phyloP scores from a whole-genome alignment of 495 filamentous ascomycete species.

The Xylaria longipes region DNA sequence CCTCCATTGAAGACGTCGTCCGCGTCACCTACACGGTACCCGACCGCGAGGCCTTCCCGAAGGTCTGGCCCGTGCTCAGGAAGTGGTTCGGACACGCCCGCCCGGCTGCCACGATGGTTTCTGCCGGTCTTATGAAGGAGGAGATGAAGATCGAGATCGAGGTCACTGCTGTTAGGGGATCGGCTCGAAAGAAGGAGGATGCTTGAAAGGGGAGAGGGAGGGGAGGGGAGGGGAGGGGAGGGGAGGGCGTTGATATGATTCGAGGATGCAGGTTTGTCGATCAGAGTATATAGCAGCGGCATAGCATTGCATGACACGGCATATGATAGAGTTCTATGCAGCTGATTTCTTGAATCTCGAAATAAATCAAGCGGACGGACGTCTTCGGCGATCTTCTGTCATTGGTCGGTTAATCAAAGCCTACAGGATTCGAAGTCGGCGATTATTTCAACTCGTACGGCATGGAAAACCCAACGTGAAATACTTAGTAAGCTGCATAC shows the following conservation, averaged over 20 bases:
- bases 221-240: not conserved
- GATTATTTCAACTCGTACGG: not conserved
- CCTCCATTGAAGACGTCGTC: constrained; percentile 43
- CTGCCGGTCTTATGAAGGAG: constrained; percentile 48
- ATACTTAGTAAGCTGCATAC: not conserved
- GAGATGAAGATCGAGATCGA: constrained; percentile 52
- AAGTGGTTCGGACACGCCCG: constrained; percentile 45
- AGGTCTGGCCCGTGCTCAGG: constrained; percentile 43
- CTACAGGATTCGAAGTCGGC: constrained; percentile 1
- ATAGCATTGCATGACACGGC: constrained; percentile 10
- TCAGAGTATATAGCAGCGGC: not conserved
- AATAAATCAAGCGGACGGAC: not conserved
- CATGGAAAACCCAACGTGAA: not conserved
- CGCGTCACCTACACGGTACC: constrained; percentile 49
- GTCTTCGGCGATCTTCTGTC: not conserved
- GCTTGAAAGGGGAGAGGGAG: not conserved
- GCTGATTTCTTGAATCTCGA: not conserved
- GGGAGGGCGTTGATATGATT: not conserved
- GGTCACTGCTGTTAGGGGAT: constrained; percentile 42
- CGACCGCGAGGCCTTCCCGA: constrained; percentile 41
- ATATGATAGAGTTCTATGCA: too few relatives aligned
- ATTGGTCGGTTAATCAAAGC: not conserved
- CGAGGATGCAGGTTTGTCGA: not conserved
- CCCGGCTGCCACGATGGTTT: constrained; percentile 52
- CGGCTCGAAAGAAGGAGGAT: constrained; percentile 9